A percentile compares a stretch with the other conserved stretches of the same genome.
phyloP scores from a whole-genome alignment of 1,139 yeast genomes.

The Wickerhamomyces sp. region DNA sequence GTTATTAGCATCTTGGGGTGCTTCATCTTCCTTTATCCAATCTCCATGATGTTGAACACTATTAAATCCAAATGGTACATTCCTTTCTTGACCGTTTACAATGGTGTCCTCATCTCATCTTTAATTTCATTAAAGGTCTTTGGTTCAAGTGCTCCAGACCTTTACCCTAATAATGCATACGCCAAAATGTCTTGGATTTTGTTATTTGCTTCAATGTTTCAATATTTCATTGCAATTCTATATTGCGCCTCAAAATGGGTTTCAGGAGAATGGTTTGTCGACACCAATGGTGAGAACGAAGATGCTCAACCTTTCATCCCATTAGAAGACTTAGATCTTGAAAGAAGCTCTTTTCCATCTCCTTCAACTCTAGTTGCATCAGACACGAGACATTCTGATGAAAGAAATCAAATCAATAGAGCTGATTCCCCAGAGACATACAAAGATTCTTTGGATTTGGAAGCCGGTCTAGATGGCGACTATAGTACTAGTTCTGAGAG shows the following conservation, averaged over 20 bases:
- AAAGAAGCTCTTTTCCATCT: constrained; percentile 11
- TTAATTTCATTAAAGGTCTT: constrained; percentile 57
- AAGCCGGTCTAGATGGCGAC: constrained; percentile 2
- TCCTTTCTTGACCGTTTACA: constrained; percentile 50
- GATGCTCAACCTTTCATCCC: constrained; percentile 20
- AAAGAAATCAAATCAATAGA: neutral
- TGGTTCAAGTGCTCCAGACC: constrained; percentile 51
- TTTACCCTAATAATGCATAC: constrained; percentile 79
- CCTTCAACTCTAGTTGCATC: constrained; percentile 20
- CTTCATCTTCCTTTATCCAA: constrained; percentile 62
- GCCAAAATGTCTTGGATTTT: constrained; percentile 59
- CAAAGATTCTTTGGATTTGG: constrained; percentile 18
- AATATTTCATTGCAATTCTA: constrained; percentile 48
- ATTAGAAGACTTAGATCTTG: constrained; percentile 22
- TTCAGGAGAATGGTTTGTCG: constrained; percentile 28
- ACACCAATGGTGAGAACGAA: constrained; percentile 26
- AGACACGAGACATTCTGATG: constrained; percentile 5
- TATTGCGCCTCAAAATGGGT: constrained; percentile 39
- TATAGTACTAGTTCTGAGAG: neutral
- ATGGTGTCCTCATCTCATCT: constrained; percentile 42
- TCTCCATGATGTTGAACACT: constrained; percentile 60
- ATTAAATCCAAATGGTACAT: constrained; percentile 54
- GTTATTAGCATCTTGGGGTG: constrained; percentile 40
- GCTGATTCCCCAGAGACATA: constrained; percentile 8
- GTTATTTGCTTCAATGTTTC: constrained; percentile 46